Evolutionary conservation across 2,329 filamentous ascomycete genomes (phyloP).

Genomic region (Elsinoe arachidis): DNA sequence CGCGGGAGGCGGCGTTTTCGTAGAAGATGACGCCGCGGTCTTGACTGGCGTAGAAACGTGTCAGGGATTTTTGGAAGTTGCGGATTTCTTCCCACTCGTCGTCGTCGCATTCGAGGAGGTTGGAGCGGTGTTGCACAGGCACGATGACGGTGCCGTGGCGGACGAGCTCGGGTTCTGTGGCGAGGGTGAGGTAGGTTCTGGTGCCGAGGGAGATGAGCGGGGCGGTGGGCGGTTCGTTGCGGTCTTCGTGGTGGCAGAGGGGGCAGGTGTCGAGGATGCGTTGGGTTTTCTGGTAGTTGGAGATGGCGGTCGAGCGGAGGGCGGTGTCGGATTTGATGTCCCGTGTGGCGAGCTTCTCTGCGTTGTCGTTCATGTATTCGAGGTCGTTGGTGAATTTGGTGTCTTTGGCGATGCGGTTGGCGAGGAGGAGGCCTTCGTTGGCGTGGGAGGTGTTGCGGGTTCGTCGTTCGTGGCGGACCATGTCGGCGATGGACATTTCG

Average conservation of each 20-base stretch:
- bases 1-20: slow-evolving; percentile 82
- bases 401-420: slow-evolving; percentile 91
- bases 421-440: slow-evolving; percentile 72
- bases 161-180: slow-evolving; percentile 80
- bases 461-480: slow-evolving; percentile 88
- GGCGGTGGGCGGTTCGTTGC: slow-evolving; percentile 65
- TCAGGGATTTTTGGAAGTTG: slow-evolving; percentile 97
- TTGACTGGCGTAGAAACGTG: slow-evolving; percentile 87
- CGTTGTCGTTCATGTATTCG: slow-evolving; percentile 97
- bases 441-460: slow-evolving; percentile 62
- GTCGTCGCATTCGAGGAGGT: slow-evolving; percentile 95
- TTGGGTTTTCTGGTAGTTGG: slow-evolving; percentile 84
- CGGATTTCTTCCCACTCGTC: slow-evolving; percentile 99
- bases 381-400: slow-evolving; percentile 82
- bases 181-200: slow-evolving; percentile 75
- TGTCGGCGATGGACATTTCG: slow-evolving; percentile 93
- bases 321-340: slow-evolving; percentile 83
- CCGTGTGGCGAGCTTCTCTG: slow-evolving; percentile 74
- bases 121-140: slow-evolving; percentile 75
- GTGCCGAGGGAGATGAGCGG: slow-evolving; percentile 81
- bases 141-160: slow-evolving; percentile 80
- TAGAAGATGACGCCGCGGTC: slow-evolving; percentile 93
- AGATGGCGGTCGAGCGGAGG: slow-evolving; percentile 77
- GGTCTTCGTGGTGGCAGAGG: slow-evolving; percentile 87
- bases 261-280: slow-evolving; percentile 78